These are phyloP conservation scores for Phtheirospermum japonicum DNA, from an alignment of 257 asterid genomes.

Conservation along the genomic window DNA sequence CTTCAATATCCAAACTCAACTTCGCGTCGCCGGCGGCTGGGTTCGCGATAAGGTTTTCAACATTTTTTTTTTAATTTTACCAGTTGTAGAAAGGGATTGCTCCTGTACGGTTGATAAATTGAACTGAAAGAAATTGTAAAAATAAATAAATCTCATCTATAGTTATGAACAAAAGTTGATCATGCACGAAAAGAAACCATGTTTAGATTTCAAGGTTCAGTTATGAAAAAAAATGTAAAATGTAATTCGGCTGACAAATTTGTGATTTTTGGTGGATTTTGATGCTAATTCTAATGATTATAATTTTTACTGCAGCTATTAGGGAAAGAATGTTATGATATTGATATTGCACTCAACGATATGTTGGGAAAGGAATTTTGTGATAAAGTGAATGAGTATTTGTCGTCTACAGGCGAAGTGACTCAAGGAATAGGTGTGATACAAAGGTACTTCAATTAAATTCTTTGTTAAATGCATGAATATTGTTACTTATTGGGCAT, in stretches of 20 bases:
- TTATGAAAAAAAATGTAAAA: too few species aligned
- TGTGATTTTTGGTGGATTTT: too few species aligned
- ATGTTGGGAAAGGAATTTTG: slow-evolving; percentile 90
- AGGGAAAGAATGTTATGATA: slow-evolving; percentile 83
- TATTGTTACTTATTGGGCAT: too few species aligned
- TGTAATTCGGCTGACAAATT: too few species aligned
- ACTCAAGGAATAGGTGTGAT: too few species aligned
- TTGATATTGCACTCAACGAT: slow-evolving; percentile 84
- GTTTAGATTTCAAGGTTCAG: too few species aligned
- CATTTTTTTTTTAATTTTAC: neutral
- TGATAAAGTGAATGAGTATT: slow-evolving; percentile 76
- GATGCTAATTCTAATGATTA: too few species aligned
- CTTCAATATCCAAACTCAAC: slow-evolving; percentile 59
- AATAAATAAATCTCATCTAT: neutral
- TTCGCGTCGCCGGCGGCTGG: slow-evolving; percentile 99
- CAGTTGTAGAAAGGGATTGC: neutral
- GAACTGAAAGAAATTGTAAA: neutral
- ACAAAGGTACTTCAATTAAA: slow-evolving; percentile 44
- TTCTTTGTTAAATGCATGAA: neutral
- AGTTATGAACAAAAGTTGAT: too few species aligned
- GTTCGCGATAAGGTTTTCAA: slow-evolving; percentile 86
- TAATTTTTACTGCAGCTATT: slow-evolving; percentile 59
- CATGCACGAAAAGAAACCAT: too few species aligned
- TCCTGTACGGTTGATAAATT: neutral
- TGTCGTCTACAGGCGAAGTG: slow-evolving; percentile 43